Evolutionary conservation across 768 basidiomycete species (phyloP).

Genomic region (Lactarius quietus): DNA sequence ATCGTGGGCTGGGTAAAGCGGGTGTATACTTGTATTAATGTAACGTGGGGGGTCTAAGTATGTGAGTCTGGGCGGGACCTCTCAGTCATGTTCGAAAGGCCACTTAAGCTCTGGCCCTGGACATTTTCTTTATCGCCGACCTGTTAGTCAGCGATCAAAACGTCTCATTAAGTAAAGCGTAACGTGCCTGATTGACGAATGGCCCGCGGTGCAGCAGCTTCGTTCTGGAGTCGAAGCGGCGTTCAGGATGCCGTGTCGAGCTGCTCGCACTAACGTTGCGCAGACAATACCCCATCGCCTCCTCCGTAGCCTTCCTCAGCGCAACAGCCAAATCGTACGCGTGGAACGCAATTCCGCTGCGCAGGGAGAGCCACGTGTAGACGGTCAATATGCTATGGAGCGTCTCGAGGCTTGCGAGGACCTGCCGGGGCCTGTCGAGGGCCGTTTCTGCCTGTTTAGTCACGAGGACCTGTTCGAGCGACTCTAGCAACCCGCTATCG

Average conservation of each 20-base stretch:
- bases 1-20: background rate
- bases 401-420: slow-evolving; percentile 50
- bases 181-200: background rate
- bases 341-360: slow-evolving; percentile 63
- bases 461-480: slow-evolving; percentile 42
- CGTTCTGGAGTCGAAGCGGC: background rate
- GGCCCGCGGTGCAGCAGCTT: background rate
- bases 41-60: background rate
- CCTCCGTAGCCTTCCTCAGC: slow-evolving; percentile 62
- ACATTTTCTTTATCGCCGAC: background rate
- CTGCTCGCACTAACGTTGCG: background rate
- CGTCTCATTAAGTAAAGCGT: background rate
- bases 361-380: slow-evolving; percentile 83
- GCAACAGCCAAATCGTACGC: slow-evolving; percentile 47
- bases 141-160: background rate
- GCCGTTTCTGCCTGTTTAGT: slow-evolving; percentile 30
- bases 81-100: background rate
- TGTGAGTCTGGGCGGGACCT: background rate
- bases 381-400: slow-evolving; percentile 72
- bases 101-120: slow-evolving; percentile 6
- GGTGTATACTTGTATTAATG: background rate
- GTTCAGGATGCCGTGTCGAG: background rate
- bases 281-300: slow-evolving; percentile 61
- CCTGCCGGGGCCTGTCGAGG: slow-evolving; percentile 5
- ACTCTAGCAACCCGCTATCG: slow-evolving; percentile 38